A percentile compares a stretch with the other conserved stretches of the same genome.
phyloP scores from a whole-genome alignment of 2,329 filamentous ascomycete species.

The Cryphonectria japonica region DNA sequence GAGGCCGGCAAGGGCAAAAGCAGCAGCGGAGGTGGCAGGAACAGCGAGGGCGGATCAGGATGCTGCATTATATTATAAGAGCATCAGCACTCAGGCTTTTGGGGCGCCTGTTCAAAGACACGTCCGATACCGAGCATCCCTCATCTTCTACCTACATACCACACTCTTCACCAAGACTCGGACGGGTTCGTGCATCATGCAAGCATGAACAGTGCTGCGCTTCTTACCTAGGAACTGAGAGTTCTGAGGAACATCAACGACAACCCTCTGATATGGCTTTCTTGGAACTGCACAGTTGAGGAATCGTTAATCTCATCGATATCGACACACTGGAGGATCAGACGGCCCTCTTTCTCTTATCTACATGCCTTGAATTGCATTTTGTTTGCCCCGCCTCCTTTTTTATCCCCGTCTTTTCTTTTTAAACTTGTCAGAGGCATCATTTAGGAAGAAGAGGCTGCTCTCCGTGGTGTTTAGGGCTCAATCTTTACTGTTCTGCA shows the following conservation, averaged over 20 bases:
- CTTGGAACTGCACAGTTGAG: neutral
- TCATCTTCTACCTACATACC: neutral
- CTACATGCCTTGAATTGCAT: constrained; percentile 23
- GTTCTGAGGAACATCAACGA: too few species aligned
- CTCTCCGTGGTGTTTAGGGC: constrained; percentile 16
- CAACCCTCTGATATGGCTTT: neutral
- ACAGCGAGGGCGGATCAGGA: constrained; percentile 45
- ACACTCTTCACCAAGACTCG: too few species aligned
- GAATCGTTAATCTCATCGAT: constrained; percentile 1
- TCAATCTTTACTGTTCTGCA: constrained; percentile 17
- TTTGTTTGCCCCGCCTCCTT: neutral
- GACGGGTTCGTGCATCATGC: neutral
- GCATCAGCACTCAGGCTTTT: neutral
- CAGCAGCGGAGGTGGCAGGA: constrained; percentile 45
- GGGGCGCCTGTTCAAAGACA: neutral
- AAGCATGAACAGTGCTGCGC: neutral
- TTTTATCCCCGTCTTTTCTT: neutral
- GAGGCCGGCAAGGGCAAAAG: constrained; percentile 71
- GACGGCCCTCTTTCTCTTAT: constrained; percentile 11
- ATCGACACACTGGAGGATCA: neutral
- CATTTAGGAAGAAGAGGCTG: constrained; percentile 4
- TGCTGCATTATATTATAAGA: constrained; percentile 58
- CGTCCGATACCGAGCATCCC: neutral
- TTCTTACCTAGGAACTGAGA: neutral
- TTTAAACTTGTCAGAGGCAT: neutral